A percentile compares a stretch with the other conserved stretches of the same genome.
Evolutionary conservation across 495 filamentous ascomycete genomes (phyloP).

Genomic region (Sphaerosporella brunnea): DNA sequence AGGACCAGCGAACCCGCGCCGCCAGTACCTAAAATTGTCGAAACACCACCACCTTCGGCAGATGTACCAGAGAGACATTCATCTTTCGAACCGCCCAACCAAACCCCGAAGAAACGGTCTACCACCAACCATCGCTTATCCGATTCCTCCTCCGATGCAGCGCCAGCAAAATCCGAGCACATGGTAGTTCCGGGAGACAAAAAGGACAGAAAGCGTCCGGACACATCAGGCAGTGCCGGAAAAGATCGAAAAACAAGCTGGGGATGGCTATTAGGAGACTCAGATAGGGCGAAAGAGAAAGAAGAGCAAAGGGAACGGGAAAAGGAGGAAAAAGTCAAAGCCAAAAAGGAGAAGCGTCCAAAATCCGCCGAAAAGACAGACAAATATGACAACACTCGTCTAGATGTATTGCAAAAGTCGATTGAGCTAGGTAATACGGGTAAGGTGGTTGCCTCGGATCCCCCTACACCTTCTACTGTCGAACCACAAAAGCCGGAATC

Average conservation of each 20-base stretch:
- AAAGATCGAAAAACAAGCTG: slow-evolving; percentile 59
- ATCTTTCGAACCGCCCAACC: slow-evolving; percentile 19
- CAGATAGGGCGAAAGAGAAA: slow-evolving; percentile 43
- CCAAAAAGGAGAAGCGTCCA: slow-evolving; percentile 36
- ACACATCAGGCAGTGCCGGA: slow-evolving; percentile 30
- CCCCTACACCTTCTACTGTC: slow-evolving; percentile 3
- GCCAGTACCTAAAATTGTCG: slow-evolving; percentile 48
- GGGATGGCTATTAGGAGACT: slow-evolving; percentile 51
- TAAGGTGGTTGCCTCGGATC: slow-evolving; percentile 29
- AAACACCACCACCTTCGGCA: slow-evolving; percentile 37
- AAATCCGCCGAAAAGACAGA: slow-evolving; percentile 36
- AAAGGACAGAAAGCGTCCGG: slow-evolving; percentile 43
- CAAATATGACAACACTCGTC: slow-evolving; percentile 42
- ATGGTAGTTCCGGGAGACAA: slow-evolving; percentile 27
- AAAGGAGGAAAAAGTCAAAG: slow-evolving; percentile 40
- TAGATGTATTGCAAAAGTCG: slow-evolving; percentile 67
- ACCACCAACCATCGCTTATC: not conserved
- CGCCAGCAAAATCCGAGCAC: slow-evolving; percentile 3
- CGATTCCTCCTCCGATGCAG: not conserved
- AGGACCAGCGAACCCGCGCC: slow-evolving; percentile 21
- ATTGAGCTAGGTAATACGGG: slow-evolving; percentile 39
- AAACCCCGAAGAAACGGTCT: slow-evolving; percentile 3
- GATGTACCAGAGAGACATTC: slow-evolving; percentile 25
- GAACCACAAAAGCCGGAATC: slow-evolving; percentile 12
- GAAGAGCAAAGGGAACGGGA: slow-evolving; percentile 50